Conservation (phyloP, 805 yeast genomes). For the Metschnikowia colocasiae region DNA sequence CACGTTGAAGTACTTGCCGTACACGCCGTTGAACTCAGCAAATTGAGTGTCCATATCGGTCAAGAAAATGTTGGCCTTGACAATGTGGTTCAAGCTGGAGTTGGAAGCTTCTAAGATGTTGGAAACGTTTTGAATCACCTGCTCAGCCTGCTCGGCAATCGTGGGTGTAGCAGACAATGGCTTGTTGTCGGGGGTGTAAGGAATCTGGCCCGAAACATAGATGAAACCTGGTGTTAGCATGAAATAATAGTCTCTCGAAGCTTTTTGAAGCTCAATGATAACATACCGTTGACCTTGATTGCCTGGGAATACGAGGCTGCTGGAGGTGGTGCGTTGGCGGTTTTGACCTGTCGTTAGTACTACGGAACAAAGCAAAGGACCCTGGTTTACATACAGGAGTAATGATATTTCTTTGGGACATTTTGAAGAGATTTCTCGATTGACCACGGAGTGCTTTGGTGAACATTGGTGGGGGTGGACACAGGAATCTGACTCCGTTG, state of each 20-base stretch:
- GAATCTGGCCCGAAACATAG: constrained; percentile 94
- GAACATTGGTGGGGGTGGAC: constrained; percentile 22
- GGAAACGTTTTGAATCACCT: constrained; percentile 61
- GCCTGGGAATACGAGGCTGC: constrained; percentile 98
- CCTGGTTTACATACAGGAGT: constrained; percentile 15
- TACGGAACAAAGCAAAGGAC: not conserved
- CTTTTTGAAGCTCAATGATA: not conserved
- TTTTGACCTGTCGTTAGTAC: constrained; percentile 44
- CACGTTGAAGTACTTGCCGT: constrained; percentile 67
- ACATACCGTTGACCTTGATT: constrained; percentile 69
- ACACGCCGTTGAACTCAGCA: constrained; percentile 80
- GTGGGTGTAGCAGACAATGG: constrained; percentile 65
- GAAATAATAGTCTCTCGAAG: not conserved
- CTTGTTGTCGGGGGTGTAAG: constrained; percentile 78
- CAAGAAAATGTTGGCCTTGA: constrained; percentile 85
- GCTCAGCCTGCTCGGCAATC: constrained; percentile 74
- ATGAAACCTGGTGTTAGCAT: constrained; percentile 54
- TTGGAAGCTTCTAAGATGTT: constrained; percentile 81
- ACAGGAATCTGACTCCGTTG: not conserved
- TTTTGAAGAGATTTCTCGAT: constrained; percentile 13
- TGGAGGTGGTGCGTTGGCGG: constrained; percentile 88
- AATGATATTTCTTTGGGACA: constrained; percentile 20
- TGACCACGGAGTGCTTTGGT: constrained; percentile 12
- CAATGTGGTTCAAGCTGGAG: constrained; percentile 76
- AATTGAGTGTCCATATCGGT: constrained; percentile 82